Percentiles rank a stretch among this genome's conserved stretches.
Evolutionary conservation across 768 basidiomycete genomes (phyloP).

Genomic region (Hypholoma fasciculare): DNA sequence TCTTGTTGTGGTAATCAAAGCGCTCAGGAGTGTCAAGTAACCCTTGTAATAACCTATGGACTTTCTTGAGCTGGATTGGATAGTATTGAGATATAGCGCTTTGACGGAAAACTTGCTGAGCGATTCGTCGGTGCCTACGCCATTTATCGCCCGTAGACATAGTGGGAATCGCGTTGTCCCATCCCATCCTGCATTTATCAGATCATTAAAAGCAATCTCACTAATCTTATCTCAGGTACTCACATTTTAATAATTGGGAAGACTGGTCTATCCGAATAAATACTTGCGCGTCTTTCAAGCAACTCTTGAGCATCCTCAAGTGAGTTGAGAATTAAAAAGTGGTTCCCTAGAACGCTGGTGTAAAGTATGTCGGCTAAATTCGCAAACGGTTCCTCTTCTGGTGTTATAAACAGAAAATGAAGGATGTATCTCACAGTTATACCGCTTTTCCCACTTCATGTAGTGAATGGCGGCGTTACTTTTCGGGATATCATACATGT

Average conservation of each 20-base stretch:
- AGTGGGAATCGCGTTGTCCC: conserved; percentile 32
- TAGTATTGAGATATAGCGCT: conserved; percentile 24
- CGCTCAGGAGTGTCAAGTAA: conserved; percentile 18
- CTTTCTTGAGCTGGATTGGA: conserved; percentile 24
- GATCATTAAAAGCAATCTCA: neutral
- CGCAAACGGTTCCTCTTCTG: neutral
- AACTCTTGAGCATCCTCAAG: conserved; percentile 11
- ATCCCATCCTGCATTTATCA: conserved; percentile 24
- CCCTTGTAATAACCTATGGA: conserved; percentile 27
- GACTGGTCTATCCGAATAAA: conserved; percentile 45
- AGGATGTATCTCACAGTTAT: neutral
- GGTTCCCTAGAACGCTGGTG: conserved; percentile 16
- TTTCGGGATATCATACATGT: neutral
- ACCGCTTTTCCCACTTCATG: conserved; percentile 1
- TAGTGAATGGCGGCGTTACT: neutral
- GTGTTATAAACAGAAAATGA: neutral
- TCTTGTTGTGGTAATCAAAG: conserved; percentile 13
- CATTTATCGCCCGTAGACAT: conserved; percentile 32
- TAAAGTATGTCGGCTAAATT: conserved; percentile 19
- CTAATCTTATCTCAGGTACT: neutral
- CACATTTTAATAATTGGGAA: conserved; percentile 1
- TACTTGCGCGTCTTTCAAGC: conserved; percentile 44
- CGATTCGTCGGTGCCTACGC: conserved; percentile 33
- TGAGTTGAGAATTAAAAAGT: conserved; percentile 24
- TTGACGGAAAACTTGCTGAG: conserved; percentile 31